Evolutionary conservation across 192 early-diverging fungal genomes (phyloP).

Genomic region (Funneliformis geosporum): DNA sequence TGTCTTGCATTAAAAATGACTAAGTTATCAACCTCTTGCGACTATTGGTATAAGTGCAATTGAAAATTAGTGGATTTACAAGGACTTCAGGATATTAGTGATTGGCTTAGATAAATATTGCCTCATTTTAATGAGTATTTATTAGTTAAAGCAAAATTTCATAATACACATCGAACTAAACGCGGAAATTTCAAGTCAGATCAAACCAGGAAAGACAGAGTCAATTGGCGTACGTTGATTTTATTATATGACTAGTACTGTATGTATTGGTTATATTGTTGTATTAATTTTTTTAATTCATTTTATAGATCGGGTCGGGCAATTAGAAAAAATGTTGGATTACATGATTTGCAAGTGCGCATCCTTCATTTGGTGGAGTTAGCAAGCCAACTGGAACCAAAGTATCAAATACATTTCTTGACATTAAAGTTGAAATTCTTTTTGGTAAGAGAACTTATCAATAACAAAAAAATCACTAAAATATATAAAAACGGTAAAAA

Average conservation of each 20-base stretch:
- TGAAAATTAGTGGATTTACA: constrained; percentile 48
- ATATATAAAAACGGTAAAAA: not conserved
- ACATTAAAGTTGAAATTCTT: constrained; percentile 61
- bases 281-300: not conserved
- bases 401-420: constrained; percentile 55
- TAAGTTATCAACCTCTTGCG: constrained; percentile 64
- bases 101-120: constrained; percentile 49
- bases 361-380: constrained; percentile 58
- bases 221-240: not conserved
- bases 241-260: not conserved
- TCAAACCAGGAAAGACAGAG: not conserved
- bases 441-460: constrained; percentile 49
- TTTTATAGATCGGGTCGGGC: not conserved
- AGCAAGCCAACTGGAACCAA: constrained; percentile 43
- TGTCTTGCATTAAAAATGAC: constrained; percentile 63
- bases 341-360: constrained; percentile 59
- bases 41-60: constrained; percentile 61
- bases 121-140: constrained; percentile 70
- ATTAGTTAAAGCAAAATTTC: constrained; percentile 42
- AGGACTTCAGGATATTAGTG: constrained; percentile 32
- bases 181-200: not conserved
- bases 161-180: not conserved
- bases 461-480: no score
- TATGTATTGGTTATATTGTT: not conserved
- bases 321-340: constrained; percentile 35